Base-by-base conservation (phyloP, 768 basidiomycete species). In the Mycena amicta region DNA sequence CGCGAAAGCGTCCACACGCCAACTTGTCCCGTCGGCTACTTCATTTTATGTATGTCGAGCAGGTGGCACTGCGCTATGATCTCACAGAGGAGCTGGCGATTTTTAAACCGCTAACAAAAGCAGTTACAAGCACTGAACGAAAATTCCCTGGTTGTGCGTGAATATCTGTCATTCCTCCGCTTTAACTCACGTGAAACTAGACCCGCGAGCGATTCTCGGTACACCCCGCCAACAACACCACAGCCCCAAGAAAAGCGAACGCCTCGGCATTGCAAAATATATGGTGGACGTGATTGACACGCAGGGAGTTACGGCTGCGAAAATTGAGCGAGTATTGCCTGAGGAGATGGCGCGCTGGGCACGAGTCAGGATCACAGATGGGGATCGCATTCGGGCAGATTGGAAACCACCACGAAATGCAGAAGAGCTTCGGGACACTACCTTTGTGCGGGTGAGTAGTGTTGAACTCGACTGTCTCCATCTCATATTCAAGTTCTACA, bases 1-100 rank as follows among this genome's bases (percentile, higher is more conserved):
- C 55, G 15, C 55, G 60, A 0, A 49, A 46, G 22, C n/a, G 33
- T 22, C 55, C 60, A 1, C 56, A 53, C 22, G 26, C 46, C 16
- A 56, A 51, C 28, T 46, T 61, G 5, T 53, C 50, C 18, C 41
- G 46, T 26, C 55, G 51, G 20, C 30, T 58, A n/a, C 12, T 45
- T 23, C 43, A 45, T 23, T 45, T 45, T n/a, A 45, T 45, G 43
- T 45, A 45, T 23, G 8, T 45, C 22, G 43, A 45, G 43, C 22
- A 45, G 43, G 22, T 45, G 6, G 12, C 43, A 8, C 15, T 45
- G 15, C 43, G 43, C 8, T 45, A 23, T 13, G 43, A 45, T 45
- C 43, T 45, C 20, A 23, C 8, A 13, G 22, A 15, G 13, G 43
- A 45, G 43, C 43, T 45, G 6, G 43, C 43, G 22, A 45, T 45